Evolutionary conservation across 2,329 filamentous ascomycete species (phyloP).

Genomic region (Dactylellina drechsleri): DNA sequence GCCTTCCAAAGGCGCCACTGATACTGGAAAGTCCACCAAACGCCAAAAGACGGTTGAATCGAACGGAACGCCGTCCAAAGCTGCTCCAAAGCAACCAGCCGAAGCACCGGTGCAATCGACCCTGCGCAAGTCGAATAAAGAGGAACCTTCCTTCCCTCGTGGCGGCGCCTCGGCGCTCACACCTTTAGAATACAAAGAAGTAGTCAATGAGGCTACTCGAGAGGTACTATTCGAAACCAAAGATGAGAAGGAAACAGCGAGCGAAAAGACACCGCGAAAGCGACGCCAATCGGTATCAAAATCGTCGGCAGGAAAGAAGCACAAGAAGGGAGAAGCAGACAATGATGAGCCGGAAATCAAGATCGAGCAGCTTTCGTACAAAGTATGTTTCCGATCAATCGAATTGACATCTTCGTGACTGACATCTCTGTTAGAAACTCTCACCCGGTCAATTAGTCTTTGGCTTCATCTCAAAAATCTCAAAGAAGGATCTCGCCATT

Average conservation of each 20-base stretch:
- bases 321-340: constrained; percentile 66
- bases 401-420: constrained; percentile 2
- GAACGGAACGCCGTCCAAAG: constrained; percentile 27
- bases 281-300: constrained; percentile 52
- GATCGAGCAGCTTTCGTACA: constrained; percentile 88
- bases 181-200: constrained; percentile 94
- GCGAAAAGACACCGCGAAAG: constrained; percentile 59
- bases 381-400: constrained; percentile 67
- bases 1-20: constrained; percentile 44
- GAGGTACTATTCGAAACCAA: constrained; percentile 91
- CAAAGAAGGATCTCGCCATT: constrained; percentile 78
- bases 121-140: constrained; percentile 68
- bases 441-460: constrained; percentile 87
- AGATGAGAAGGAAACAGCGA: constrained; percentile 65
- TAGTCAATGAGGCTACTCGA: constrained; percentile 88
- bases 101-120: constrained; percentile 49
- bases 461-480: constrained; percentile 85
- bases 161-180: constrained; percentile 91
- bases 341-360: constrained; percentile 69
- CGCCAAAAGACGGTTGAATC: constrained; percentile 40
- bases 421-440: constrained; percentile 70
- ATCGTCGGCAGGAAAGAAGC: constrained; percentile 70
- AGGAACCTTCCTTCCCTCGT: constrained; percentile 90
- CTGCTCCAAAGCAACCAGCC: constrained; percentile 15
- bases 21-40: constrained; percentile 44